Conservation (phyloP, 139 green algal genomes). For the Chlorella sp. region DNA sequence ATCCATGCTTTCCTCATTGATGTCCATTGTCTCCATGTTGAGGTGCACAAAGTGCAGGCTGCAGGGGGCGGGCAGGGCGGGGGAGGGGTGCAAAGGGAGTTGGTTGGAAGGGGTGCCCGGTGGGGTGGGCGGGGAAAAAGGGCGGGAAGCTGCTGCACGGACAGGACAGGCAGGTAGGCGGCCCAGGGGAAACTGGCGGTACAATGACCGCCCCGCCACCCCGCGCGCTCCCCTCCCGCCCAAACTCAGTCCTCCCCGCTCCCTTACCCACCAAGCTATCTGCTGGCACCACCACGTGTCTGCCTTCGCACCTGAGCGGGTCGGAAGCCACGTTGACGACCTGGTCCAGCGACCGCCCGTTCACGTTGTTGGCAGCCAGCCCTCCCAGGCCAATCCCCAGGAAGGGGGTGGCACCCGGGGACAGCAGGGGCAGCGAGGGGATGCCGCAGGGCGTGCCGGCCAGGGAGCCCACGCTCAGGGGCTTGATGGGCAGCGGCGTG, state of each 20-base stretch:
- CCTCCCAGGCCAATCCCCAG: neutral
- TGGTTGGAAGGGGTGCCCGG: neutral
- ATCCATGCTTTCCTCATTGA: conserved; percentile 18
- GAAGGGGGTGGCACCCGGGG: neutral
- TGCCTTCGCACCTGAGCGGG: conserved; percentile 10
- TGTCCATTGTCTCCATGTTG: conserved; percentile 18
- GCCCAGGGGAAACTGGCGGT: neutral
- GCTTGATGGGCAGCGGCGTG: neutral
- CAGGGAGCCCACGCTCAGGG: neutral
- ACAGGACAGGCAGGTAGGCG: too few species aligned
- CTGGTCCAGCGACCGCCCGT: neutral
- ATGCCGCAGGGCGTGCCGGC: conserved; percentile 1
- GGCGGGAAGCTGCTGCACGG: neutral
- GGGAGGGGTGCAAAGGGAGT: neutral
- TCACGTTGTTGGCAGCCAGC: neutral
- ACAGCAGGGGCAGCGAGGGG: conserved; percentile 19
- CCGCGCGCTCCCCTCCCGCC: too few species aligned
- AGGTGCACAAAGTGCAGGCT: conserved; percentile 28
- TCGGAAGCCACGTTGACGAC: conserved; percentile 6
- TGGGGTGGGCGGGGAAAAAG: neutral
- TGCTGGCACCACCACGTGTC: too few species aligned
- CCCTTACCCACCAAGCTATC: too few species aligned
- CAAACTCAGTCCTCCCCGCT: too few species aligned
- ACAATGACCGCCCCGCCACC: too few species aligned
- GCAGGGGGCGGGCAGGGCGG: neutral